These are phyloP conservation scores for Suhomyces prunicola DNA, from an alignment of 805 yeast genomes.

Conservation along the genomic window DNA sequence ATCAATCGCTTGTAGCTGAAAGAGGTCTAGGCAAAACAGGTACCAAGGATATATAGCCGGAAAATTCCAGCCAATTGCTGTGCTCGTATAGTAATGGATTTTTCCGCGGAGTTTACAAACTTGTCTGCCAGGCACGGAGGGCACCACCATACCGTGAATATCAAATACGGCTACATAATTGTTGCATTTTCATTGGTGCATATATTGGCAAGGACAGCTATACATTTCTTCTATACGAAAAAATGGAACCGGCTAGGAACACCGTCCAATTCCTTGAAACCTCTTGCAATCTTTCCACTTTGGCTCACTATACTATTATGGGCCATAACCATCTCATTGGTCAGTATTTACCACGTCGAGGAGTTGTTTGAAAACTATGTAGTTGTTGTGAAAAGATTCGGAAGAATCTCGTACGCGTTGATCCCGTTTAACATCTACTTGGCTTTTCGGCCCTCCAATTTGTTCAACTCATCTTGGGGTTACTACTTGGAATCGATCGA, in stretches of 20 bases:
- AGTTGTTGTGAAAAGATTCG: constrained; percentile 53
- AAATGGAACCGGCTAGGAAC: constrained; percentile 37
- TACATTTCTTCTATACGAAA: constrained; percentile 28
- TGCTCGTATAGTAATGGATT: not conserved
- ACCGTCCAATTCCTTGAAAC: not conserved
- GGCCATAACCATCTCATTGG: constrained; percentile 23
- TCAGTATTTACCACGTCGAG: constrained; percentile 34
- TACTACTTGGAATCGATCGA: constrained; percentile 53
- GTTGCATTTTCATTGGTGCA: constrained; percentile 43
- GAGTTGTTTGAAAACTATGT: constrained; percentile 27
- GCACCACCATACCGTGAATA: constrained; percentile 51
- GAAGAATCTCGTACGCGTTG: constrained; percentile 57
- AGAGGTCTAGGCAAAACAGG: not conserved
- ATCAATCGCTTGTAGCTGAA: not conserved
- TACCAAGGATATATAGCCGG: not conserved
- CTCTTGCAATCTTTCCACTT: constrained; percentile 22
- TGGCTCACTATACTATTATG: constrained; percentile 34
- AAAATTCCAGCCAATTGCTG: not conserved
- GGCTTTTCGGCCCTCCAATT: constrained; percentile 51
- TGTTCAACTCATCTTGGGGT: constrained; percentile 19
- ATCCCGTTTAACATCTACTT: constrained; percentile 57
- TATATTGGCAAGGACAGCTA: constrained; percentile 28
- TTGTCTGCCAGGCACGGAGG: constrained; percentile 43
- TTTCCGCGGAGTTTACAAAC: not conserved
- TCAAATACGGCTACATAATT: constrained; percentile 58